Conservation (phyloP, 202 grass and related monocot species). For the Schoenoplectus triqueter region DNA sequence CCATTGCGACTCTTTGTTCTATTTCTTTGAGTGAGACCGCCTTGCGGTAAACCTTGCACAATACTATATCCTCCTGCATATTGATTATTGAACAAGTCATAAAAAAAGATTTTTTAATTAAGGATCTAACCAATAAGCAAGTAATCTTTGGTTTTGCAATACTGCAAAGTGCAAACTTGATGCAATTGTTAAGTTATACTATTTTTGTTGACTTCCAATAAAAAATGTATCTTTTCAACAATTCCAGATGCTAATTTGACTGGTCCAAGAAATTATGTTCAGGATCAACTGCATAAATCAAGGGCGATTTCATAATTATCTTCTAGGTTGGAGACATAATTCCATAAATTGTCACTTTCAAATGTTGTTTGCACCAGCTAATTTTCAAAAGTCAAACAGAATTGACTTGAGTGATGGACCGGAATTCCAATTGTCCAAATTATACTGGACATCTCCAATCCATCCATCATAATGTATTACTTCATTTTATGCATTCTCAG, state of each 20-base stretch:
- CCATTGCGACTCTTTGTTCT: constrained; percentile 87
- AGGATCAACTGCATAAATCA: background rate
- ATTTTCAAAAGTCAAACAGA: constrained; percentile 12
- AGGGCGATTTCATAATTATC: background rate
- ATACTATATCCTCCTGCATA: constrained; percentile 67
- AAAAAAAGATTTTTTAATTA: background rate
- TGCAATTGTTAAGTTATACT: too few relatives aligned
- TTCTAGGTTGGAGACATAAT: background rate
- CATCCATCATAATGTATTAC: background rate
- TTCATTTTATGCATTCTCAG: background rate
- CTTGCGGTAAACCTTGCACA: constrained; percentile 95
- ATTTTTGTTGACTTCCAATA: too few relatives aligned
- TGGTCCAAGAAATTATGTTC: background rate
- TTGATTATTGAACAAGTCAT: background rate
- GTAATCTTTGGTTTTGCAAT: background rate
- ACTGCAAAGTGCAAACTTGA: background rate
- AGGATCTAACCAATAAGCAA: background rate
- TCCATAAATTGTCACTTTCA: constrained; percentile 27
- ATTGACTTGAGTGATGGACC: background rate
- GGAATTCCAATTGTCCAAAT: background rate
- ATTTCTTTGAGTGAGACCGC: constrained; percentile 83
- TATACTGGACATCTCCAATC: constrained; percentile 22
- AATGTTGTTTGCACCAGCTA: background rate
- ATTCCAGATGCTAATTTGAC: background rate
- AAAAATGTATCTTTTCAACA: too few relatives aligned